Base-by-base conservation (phyloP, 2,329 filamentous ascomycete genomes). In the Beauveria medogensis region DNA sequence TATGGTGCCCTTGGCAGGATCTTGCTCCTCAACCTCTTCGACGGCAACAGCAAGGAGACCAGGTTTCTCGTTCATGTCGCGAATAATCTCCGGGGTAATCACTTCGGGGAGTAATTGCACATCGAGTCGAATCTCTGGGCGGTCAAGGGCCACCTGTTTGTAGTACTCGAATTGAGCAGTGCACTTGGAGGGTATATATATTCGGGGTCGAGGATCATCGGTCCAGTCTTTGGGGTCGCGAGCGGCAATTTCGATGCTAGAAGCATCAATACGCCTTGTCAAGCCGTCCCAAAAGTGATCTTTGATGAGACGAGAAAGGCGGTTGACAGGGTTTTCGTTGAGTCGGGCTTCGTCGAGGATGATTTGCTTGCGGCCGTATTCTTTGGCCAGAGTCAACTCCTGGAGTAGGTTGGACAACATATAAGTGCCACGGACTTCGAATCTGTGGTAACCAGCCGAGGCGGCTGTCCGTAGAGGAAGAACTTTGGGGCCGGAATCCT, bases 221-320 rank as follows among this genome's bases (percentile, higher is more conserved):
- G 92, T 97, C 91, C 92, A 96, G 73, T 97, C 93, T 74, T 99
- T 97, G 47, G 93, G 90, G 70, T 99, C 94, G 65, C 80, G 84
- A 22, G 91, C 94, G 20, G 94, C 93, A 65, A 91, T 79, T 62
- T 92, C 90, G 67, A 99, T 91, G 69, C 86, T 91, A 50, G 88
- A 91, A 10, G 87, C 91, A 75, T 99, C 94, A 66, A 97, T 96
- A 12, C 90, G 85, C 63, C 94, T 84, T 4, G 93, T 97, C 66
- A 99, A 76, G 6, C 90, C 90, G 63, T 91, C 87, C 94, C 94
- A 99, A 74, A 97, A 99, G 60, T 91, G 89, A 67, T 92, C 87
- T 65, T 87, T 87, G 70, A 99, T 96, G 58, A 97, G 81, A 40
- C 94, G 88, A 10, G 89, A 89, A 18, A 99, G 80, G 48, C 94